Evolutionary conservation across 2,329 filamentous ascomycete species (phyloP).

Genomic region (Neocucurbitaria cava): DNA sequence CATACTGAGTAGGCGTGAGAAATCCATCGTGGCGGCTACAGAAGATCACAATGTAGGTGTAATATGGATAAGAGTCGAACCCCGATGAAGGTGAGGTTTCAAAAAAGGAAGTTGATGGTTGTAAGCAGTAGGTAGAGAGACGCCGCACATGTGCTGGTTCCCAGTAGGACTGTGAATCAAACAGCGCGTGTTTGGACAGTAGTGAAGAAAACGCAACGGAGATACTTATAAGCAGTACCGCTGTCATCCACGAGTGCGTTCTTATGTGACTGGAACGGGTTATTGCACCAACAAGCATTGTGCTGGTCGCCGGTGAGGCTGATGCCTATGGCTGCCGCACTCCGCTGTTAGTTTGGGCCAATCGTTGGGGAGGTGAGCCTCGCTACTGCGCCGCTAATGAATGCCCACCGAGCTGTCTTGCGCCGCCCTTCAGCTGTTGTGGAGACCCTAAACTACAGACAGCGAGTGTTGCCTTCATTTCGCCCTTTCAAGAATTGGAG

Average conservation of each 20-base stretch:
- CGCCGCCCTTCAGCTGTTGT: not conserved
- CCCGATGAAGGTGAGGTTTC: not conserved
- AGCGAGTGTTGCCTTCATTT: not conserved
- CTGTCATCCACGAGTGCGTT: not conserved
- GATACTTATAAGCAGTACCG: not conserved
- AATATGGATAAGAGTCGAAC: not conserved
- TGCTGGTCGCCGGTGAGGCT: conserved; percentile 1
- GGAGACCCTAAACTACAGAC: not conserved
- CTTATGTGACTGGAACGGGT: not conserved
- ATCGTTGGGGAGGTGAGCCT: not conserved
- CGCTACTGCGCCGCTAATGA: not conserved
- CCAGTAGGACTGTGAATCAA: not conserved
- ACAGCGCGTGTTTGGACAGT: not conserved
- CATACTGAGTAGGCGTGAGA: conserved; percentile 26
- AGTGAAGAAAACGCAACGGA: not conserved
- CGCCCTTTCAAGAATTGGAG: not conserved
- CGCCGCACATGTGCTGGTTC: not conserved
- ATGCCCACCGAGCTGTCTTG: not conserved
- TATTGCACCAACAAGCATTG: not conserved
- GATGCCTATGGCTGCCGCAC: not conserved
- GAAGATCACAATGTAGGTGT: not conserved
- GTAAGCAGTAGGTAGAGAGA: not conserved
- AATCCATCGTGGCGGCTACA: conserved; percentile 25
- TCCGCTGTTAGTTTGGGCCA: not conserved
- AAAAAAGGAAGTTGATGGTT: not conserved